These are phyloP conservation scores for Leccinum subgranulosum DNA, from an alignment of 768 basidiomycete species.

Conservation along the genomic window DNA sequence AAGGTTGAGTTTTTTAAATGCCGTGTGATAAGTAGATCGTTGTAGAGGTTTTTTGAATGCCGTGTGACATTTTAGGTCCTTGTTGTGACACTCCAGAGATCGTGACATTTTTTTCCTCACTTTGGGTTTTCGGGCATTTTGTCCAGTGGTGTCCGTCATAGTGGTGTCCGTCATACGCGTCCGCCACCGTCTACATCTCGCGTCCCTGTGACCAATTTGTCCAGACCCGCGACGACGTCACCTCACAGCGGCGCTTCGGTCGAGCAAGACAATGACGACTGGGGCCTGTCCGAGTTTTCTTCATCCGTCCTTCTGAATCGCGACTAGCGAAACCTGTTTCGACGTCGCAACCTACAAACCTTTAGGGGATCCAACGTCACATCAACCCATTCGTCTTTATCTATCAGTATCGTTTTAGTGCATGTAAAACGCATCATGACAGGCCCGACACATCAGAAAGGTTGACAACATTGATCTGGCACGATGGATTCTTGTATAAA, in stretches of 20 bases:
- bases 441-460: background rate
- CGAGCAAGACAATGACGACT: constrained; percentile 38
- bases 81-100: too few species aligned
- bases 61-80: too few species aligned
- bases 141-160: too few species aligned
- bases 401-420: background rate
- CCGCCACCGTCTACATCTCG: background rate
- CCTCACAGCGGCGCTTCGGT: background rate
- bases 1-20: too few species aligned
- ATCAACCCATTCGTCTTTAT: background rate
- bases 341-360: constrained; percentile 7
- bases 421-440: background rate
- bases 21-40: too few species aligned
- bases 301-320: constrained; percentile 15
- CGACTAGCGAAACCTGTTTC: constrained; percentile 2
- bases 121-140: too few species aligned
- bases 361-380: constrained; percentile 21
- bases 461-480: background rate
- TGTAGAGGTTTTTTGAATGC: too few species aligned
- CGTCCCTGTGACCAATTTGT: background rate
- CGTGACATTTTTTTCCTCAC: too few species aligned
- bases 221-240: background rate
- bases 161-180: too few species aligned
- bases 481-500: background rate
- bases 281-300: constrained; percentile 41